These are phyloP conservation scores for Calonectria naviculata DNA, from an alignment of 2,329 filamentous ascomycete species.

Conservation along the genomic window DNA sequence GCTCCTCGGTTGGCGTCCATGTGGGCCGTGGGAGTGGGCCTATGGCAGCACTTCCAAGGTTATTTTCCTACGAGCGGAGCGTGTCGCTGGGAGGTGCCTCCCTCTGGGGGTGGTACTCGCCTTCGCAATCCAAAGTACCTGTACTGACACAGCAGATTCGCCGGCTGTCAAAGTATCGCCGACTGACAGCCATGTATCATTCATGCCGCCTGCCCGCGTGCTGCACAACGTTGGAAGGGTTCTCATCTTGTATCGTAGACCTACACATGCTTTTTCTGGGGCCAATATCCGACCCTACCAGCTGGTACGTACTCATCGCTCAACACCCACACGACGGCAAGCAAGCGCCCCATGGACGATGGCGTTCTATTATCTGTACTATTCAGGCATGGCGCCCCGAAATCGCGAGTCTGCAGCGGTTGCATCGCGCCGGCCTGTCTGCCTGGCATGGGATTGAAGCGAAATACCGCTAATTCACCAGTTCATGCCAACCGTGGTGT, in stretches of 20 bases:
- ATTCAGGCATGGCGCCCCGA: conserved; percentile 18
- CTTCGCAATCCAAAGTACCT: conserved; percentile 19
- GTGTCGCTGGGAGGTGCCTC: conserved; percentile 21
- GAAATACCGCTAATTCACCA: conserved; percentile 31
- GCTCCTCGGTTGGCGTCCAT: conserved; percentile 28
- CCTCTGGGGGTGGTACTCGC: conserved; percentile 21
- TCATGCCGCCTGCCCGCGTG: conserved; percentile 23
- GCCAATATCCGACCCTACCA: conserved; percentile 4
- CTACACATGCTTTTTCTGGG: conserved; percentile 12
- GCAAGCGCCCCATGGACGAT: conserved; percentile 3
- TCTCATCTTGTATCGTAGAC: conserved; percentile 26
- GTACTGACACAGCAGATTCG: not conserved
- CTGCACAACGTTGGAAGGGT: conserved; percentile 27
- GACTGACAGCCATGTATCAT: conserved; percentile 24
- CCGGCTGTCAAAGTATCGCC: conserved; percentile 20
- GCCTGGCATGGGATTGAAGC: conserved; percentile 29
- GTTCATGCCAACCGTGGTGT: conserved; percentile 24
- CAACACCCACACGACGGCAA: not conserved
- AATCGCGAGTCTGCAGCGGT: conserved; percentile 14
- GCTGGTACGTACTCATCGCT: not conserved
- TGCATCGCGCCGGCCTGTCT: conserved; percentile 19
- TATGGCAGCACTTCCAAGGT: conserved; percentile 26
- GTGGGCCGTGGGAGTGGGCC: conserved; percentile 14
- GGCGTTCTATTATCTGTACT: conserved; percentile 15
- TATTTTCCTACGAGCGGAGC: conserved; percentile 25